Evolutionary conservation across 2,329 filamentous ascomycete genomes (phyloP).

Genomic region (Xylariales sp.): DNA sequence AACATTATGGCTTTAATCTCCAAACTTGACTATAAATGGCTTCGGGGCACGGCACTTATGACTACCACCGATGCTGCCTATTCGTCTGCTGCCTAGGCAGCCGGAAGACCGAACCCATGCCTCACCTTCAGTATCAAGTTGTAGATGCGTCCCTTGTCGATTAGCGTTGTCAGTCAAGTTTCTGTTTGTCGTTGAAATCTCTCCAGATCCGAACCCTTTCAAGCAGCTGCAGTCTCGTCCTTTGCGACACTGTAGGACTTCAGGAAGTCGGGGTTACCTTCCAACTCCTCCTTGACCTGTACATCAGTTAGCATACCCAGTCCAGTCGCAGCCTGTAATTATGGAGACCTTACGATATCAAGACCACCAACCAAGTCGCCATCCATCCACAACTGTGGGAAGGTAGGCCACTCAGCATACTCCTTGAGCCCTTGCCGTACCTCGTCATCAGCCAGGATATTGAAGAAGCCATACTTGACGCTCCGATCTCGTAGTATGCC

Average conservation of each 20-base stretch:
- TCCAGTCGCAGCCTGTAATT: not conserved
- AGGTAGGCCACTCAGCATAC: slow-evolving; percentile 98
- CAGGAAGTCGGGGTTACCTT: slow-evolving; percentile 78
- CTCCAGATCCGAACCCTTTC: too few relatives aligned
- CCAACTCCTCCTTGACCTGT: slow-evolving; percentile 90
- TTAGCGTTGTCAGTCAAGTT: too few relatives aligned
- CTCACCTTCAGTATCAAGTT: too few relatives aligned
- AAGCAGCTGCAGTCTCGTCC: slow-evolving; percentile 32
- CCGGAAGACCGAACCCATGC: not conserved
- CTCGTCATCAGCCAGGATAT: slow-evolving; percentile 95
- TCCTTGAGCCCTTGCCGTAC: slow-evolving; percentile 95
- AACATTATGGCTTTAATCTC: too few relatives aligned
- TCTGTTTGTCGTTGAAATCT: too few relatives aligned
- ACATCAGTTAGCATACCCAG: slow-evolving; percentile 1
- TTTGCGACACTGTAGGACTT: slow-evolving; percentile 60
- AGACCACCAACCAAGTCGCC: slow-evolving; percentile 89
- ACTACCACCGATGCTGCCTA: not conserved
- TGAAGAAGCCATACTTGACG: slow-evolving; percentile 98
- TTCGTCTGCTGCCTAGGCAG: not conserved
- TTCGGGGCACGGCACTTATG: not conserved
- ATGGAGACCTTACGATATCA: slow-evolving; percentile 74
- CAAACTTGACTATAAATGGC: not conserved
- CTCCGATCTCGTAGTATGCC: slow-evolving; percentile 80
- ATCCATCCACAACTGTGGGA: slow-evolving; percentile 87
- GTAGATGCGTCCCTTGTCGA: too few relatives aligned